phyloP scores from a whole-genome alignment of 495 filamentous ascomycete species.

The Hypoxylon subgilvum region DNA sequence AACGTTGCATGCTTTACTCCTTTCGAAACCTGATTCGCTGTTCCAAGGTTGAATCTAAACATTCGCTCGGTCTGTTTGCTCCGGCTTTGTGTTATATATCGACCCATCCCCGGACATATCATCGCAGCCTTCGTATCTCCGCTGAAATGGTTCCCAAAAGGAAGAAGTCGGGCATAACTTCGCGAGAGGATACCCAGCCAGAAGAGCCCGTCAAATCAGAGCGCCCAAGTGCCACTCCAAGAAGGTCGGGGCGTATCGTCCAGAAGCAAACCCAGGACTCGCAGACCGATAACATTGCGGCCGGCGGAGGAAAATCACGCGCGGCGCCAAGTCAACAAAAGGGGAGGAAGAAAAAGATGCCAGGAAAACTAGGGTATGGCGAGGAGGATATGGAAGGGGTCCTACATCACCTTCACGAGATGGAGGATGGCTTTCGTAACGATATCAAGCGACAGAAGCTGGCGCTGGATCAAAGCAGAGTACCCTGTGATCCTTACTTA shows the following conservation, averaged over 20 bases:
- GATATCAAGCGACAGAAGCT: conserved; percentile 35
- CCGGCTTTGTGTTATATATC: conserved; percentile 16
- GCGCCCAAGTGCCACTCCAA: not conserved
- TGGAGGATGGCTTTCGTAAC: conserved; percentile 39
- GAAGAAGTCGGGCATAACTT: conserved; percentile 23
- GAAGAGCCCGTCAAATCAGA: not conserved
- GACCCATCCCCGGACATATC: not conserved
- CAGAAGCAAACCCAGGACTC: conserved; percentile 6
- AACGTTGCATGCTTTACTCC: conserved; percentile 24
- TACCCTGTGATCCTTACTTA: not conserved
- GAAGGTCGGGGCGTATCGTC: conserved; percentile 33
- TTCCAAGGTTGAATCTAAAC: conserved; percentile 5
- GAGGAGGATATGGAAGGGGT: conserved; percentile 1
- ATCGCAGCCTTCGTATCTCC: not conserved
- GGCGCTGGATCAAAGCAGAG: conserved; percentile 35
- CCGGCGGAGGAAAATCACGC: not conserved
- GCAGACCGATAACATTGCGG: not conserved
- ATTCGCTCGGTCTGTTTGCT: conserved; percentile 1
- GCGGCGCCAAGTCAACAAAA: conserved; percentile 6
- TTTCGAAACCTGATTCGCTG: conserved; percentile 26
- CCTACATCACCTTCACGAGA: conserved; percentile 35
- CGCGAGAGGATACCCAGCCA: not conserved
- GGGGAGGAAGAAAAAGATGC: conserved; percentile 9
- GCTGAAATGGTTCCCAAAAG: conserved; percentile 26
- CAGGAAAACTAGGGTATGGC: not conserved